Evolutionary conservation across 2,329 filamentous ascomycete species (phyloP).

Genomic region (Colletotrichum eleusines): DNA sequence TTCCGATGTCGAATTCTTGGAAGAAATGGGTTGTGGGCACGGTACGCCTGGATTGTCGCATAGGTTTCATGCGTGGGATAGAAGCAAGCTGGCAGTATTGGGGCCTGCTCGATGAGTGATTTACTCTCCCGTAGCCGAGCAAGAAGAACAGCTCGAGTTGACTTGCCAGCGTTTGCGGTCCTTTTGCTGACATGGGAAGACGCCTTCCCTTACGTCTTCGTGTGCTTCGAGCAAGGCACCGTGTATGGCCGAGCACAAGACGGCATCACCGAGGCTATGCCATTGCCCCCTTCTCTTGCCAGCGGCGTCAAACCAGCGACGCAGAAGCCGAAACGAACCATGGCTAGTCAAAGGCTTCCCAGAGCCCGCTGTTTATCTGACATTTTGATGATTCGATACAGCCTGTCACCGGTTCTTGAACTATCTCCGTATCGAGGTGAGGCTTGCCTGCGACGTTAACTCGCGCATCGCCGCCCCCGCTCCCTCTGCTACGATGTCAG

Average conservation of each 20-base stretch:
- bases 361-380: neutral
- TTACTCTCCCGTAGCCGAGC: neutral
- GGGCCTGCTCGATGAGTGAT: too few relatives aligned
- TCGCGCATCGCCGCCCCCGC: neutral
- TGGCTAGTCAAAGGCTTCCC: neutral
- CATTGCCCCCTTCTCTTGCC: neutral
- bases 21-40: too few relatives aligned
- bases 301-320: neutral
- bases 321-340: neutral
- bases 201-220: too few relatives aligned
- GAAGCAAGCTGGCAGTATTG: neutral
- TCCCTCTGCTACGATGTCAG: neutral
- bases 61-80: neutral
- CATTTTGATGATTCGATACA: neutral
- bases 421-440: neutral
- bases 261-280: neutral
- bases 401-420: neutral
- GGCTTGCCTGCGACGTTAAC: neutral
- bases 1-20: neutral
- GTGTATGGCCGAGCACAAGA: neutral
- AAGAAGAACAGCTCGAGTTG: neutral
- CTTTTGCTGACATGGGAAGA: neutral
- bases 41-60: neutral
- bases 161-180: neutral
- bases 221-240: neutral